Evolutionary conservation across 2,329 filamentous ascomycete genomes (phyloP).

Genomic region (Fusarium domesticum): DNA sequence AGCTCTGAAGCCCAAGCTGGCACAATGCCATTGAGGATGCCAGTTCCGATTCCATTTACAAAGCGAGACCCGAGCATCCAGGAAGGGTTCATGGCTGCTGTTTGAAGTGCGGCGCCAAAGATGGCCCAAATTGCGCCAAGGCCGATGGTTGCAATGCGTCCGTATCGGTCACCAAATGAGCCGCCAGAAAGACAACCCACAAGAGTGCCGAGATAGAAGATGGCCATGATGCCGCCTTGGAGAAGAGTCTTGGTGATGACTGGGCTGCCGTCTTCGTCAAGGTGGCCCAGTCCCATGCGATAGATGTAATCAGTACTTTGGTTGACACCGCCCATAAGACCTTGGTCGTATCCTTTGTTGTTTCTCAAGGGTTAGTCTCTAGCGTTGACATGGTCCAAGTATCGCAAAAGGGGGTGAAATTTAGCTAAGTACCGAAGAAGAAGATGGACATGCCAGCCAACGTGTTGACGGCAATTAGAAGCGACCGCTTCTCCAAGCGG

Average conservation of each 20-base stretch:
- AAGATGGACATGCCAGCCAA: slow-evolving; percentile 25
- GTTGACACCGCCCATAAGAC: slow-evolving; percentile 25
- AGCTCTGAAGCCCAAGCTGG: slow-evolving; percentile 71
- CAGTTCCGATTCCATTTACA: slow-evolving; percentile 52
- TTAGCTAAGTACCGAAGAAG: slow-evolving; percentile 29
- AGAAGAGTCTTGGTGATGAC: slow-evolving; percentile 20
- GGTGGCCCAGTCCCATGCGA: slow-evolving; percentile 24
- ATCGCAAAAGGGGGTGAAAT: too few species aligned
- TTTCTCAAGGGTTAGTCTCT: accelerated
- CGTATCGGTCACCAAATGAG: slow-evolving; percentile 20
- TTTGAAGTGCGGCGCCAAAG: slow-evolving; percentile 12
- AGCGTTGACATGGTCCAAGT: too few species aligned
- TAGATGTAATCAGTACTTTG: slow-evolving; percentile 19
- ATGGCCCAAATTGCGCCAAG: slow-evolving; percentile 18
- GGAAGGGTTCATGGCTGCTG: slow-evolving; percentile 15
- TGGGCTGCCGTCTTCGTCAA: slow-evolving; percentile 16
- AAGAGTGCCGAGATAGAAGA: slow-evolving; percentile 25
- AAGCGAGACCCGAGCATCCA: slow-evolving; percentile 31
- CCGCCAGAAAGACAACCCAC: slow-evolving; percentile 21
- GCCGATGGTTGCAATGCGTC: slow-evolving; percentile 20
- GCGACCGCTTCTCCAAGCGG: slow-evolving; percentile 23
- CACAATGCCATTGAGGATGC: slow-evolving; percentile 66
- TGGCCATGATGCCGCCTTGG: slow-evolving; percentile 24
- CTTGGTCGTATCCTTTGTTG: slow-evolving; percentile 5
- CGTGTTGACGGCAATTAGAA: slow-evolving; percentile 26